phyloP scores from a whole-genome alignment of 768 basidiomycete genomes.

The Epithele typhae region DNA sequence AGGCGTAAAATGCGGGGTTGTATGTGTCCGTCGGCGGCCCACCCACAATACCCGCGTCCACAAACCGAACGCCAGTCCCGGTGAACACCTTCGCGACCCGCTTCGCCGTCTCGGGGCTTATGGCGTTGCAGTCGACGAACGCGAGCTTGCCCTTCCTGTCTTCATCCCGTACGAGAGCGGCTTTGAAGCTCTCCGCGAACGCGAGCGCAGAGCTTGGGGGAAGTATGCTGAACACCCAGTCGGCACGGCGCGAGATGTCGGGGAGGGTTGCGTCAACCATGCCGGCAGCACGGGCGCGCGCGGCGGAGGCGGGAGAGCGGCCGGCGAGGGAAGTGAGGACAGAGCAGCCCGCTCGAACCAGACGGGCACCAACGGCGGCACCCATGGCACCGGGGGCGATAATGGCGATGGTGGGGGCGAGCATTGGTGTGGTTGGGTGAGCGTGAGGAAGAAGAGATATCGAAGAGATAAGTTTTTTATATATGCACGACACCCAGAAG shows the following conservation, averaged over 20 bases:
- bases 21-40: constrained; percentile 45
- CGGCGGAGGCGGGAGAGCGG: constrained; percentile 47
- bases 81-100: constrained; percentile 43
- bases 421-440: no score
- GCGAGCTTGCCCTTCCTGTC: constrained; percentile 7
- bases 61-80: constrained; percentile 35
- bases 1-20: constrained; percentile 54
- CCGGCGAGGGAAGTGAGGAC: constrained; percentile 53
- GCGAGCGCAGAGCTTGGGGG: constrained; percentile 49
- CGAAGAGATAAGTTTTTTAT: no score
- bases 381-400: constrained; percentile 61
- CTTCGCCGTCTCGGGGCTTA: constrained; percentile 47
- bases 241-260: constrained; percentile 33
- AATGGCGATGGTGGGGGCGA: constrained; percentile 34
- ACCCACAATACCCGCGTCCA: constrained; percentile 58
- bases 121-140: constrained; percentile 57
- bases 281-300: constrained; percentile 46
- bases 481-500: no score
- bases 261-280: constrained; percentile 38
- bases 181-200: constrained; percentile 38
- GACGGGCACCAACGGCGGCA: constrained; percentile 45
- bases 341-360: constrained; percentile 43
- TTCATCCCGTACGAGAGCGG: no score
- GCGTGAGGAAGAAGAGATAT: no score
- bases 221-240: constrained; percentile 53